A percentile compares a stretch with the other conserved stretches of the same genome.
These are phyloP conservation scores for Russula earlei DNA, from an alignment of 768 basidiomycete genomes.

Conservation along the genomic window DNA sequence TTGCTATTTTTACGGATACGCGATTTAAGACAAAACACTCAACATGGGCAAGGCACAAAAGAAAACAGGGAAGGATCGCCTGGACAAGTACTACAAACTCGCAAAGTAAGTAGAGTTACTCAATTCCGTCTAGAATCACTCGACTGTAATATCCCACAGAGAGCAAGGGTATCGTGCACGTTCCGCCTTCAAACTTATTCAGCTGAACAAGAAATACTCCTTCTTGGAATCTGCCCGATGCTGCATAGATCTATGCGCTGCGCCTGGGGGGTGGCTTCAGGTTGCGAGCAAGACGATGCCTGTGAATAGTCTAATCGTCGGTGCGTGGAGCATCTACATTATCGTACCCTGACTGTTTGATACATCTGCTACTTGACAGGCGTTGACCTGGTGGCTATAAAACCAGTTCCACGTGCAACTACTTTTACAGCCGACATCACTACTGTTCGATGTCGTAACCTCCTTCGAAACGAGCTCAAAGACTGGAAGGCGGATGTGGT, in stretches of 20 bases:
- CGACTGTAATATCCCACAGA: constrained; percentile 33
- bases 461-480: constrained; percentile 80
- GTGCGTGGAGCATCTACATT: constrained; percentile 33
- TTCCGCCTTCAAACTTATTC: constrained; percentile 98
- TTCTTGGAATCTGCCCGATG: constrained; percentile 86
- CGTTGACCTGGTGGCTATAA: constrained; percentile 93
- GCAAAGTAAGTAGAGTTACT: constrained; percentile 50
- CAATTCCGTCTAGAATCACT: constrained; percentile 2
- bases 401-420: constrained; percentile 84
- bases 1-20: too few relatives aligned
- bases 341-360: neutral
- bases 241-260: constrained; percentile 96
- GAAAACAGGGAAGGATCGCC: constrained; percentile 92
- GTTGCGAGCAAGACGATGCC: constrained; percentile 99
- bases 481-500: constrained; percentile 99
- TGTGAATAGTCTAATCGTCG: constrained; percentile 81
- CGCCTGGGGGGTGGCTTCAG: constrained; percentile 98
- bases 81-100: constrained; percentile 96
- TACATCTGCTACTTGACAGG: constrained; percentile 35
- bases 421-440: constrained; percentile 96
- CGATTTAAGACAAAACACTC: neutral
- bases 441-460: constrained; percentile 78
- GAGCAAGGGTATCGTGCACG: constrained; percentile 99
- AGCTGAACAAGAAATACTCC: constrained; percentile 95
- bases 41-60: constrained; percentile 53